These are phyloP conservation scores for Kwoniella sp. DNA, from an alignment of 768 basidiomycete species.

Conservation along the genomic window DNA sequence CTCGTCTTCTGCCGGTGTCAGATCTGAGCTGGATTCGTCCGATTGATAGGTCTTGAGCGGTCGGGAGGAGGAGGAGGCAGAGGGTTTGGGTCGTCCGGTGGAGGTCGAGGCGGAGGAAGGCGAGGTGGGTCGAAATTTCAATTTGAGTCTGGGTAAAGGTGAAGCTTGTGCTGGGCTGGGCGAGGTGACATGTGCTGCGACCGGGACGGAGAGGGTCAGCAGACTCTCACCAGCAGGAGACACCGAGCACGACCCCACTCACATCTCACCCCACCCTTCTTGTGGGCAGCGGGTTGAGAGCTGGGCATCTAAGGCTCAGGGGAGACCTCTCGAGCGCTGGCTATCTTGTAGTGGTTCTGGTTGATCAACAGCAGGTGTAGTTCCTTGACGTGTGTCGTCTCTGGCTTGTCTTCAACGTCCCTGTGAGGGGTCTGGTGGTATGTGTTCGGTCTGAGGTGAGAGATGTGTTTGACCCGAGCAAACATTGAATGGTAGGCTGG, in stretches of 20 bases:
- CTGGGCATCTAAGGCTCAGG: conserved; percentile 10
- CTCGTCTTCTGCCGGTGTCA: conserved; percentile 28
- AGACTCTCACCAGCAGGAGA: not conserved
- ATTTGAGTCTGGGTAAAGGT: conserved; percentile 22
- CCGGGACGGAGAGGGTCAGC: not conserved
- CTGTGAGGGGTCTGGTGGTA: not conserved
- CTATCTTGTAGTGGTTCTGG: conserved; percentile 21
- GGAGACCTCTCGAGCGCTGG: conserved; percentile 8
- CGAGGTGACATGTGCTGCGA: conserved; percentile 1
- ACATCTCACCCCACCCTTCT: conserved; percentile 15
- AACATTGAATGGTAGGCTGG: conserved; percentile 11
- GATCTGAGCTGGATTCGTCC: conserved; percentile 25
- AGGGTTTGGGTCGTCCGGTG: not conserved
- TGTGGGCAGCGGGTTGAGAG: conserved; percentile 7
- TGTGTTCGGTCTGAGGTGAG: conserved; percentile 1
- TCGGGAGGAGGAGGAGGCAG: conserved; percentile 1
- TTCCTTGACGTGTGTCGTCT: conserved; percentile 9
- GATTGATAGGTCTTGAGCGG: not conserved
- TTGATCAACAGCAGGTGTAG: conserved; percentile 15
- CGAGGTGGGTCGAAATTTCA: conserved; percentile 18
- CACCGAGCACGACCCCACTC: not conserved
- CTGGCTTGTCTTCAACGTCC: not conserved
- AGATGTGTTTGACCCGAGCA: conserved; percentile 12
- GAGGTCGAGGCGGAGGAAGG: conserved; percentile 11
- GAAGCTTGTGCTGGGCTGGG: conserved; percentile 12